phyloP scores from a whole-genome alignment of 106 monocot genomes.

The Agapanthus africanus region DNA sequence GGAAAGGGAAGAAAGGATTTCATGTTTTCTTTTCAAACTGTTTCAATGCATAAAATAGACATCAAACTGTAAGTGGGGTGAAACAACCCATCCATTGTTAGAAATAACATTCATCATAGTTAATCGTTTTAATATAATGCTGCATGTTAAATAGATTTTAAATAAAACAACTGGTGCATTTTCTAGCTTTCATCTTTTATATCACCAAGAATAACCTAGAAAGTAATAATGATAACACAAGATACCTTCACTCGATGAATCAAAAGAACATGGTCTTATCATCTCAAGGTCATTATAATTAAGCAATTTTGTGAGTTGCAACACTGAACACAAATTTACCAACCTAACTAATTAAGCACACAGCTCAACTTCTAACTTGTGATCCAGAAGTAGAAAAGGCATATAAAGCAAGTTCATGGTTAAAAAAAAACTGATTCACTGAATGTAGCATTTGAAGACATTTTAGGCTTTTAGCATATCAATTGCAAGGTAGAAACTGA shows the following conservation, averaged over 20 bases:
- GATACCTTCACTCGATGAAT: no score
- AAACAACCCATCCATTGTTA: no score
- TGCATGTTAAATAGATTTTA: neutral
- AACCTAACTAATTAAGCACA: neutral
- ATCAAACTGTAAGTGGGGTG: neutral
- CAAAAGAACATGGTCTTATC: neutral
- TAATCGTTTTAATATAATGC: neutral
- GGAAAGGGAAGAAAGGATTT: no score
- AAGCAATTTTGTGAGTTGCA: neutral
- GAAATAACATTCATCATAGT: neutral
- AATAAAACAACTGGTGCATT: neutral
- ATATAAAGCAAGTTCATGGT: neutral
- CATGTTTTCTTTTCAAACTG: no score
- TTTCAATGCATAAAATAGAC: neutral
- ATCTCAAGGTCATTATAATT: neutral
- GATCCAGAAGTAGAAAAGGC: neutral
- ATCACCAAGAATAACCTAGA: no score
- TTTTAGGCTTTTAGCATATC: no score
- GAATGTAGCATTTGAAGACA: neutral
- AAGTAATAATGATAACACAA: no score
- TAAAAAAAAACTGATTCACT: neutral
- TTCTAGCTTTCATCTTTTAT: neutral
- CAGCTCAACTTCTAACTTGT: neutral
- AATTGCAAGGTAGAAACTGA: neutral
- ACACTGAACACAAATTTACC: neutral